phyloP scores from a whole-genome alignment of 768 basidiomycete genomes.

The Suillus americanus region DNA sequence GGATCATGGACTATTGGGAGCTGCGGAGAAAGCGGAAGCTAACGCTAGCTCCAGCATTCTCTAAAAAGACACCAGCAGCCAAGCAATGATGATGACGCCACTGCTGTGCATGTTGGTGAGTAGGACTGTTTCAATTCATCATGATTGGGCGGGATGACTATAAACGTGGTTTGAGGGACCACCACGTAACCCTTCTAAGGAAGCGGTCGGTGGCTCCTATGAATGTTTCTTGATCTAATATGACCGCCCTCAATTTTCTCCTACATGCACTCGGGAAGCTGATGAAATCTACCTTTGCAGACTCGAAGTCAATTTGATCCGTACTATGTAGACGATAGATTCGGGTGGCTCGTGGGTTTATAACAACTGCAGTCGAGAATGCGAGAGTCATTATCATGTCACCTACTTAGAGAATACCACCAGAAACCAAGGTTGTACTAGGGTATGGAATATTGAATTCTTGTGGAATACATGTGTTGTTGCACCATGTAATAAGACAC shows the following conservation, averaged over 20 bases:
- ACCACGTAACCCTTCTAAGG: constrained; percentile 30
- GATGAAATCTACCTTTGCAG: constrained; percentile 1
- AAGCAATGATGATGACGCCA: neutral
- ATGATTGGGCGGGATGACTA: constrained; percentile 55
- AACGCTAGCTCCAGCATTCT: constrained; percentile 6
- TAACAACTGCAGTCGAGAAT: neutral
- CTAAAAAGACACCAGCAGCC: neutral
- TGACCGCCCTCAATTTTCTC: constrained; percentile 44
- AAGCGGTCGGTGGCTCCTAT: constrained; percentile 47
- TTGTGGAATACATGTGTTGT: neutral
- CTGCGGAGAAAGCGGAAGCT: constrained; percentile 35
- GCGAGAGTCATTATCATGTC: neutral
- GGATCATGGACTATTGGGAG: constrained; percentile 68
- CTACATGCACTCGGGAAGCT: constrained; percentile 3
- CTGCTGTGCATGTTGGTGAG: constrained; percentile 10
- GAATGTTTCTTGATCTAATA: constrained; percentile 91
- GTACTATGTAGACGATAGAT: neutral
- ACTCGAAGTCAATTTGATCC: neutral
- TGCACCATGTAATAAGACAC: constrained; percentile 10
- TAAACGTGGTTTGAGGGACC: constrained; percentile 75
- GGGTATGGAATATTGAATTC: neutral
- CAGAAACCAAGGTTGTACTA: neutral
- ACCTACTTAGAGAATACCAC: neutral
- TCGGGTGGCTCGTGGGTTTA: neutral
- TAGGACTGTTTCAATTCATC: neutral